A percentile compares a stretch with the other conserved stretches of the same genome.
Evolutionary conservation across 2,329 filamentous ascomycete species (phyloP).

Genomic region (Venturia aucupariae): DNA sequence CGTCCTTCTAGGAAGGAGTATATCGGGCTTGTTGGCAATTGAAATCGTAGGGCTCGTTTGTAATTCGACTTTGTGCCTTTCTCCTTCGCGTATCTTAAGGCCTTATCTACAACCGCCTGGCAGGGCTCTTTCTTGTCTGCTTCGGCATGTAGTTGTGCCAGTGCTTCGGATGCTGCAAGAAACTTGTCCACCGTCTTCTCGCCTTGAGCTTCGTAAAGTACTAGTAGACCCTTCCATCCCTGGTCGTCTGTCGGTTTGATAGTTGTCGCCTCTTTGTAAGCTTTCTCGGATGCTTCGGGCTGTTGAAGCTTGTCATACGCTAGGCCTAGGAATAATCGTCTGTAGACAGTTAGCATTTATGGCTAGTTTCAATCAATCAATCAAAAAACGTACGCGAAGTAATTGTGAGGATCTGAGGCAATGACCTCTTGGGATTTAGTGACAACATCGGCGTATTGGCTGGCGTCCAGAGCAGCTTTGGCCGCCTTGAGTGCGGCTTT

Average conservation of each 20-base stretch:
- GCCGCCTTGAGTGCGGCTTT: conserved; percentile 78
- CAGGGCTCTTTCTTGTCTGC: conserved; percentile 51
- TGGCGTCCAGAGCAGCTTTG: conserved; percentile 64
- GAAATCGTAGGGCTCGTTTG: conserved; percentile 63
- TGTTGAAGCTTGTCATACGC: conserved; percentile 68
- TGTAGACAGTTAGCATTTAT: conserved; percentile 26
- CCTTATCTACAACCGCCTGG: conserved; percentile 65
- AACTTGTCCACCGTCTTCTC: conserved; percentile 62
- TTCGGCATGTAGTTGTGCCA: conserved; percentile 66
- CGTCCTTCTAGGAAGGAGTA: conserved; percentile 78
- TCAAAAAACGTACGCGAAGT: conserved; percentile 58
- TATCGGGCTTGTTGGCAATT: conserved; percentile 70
- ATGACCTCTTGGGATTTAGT: conserved; percentile 61
- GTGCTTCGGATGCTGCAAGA: conserved; percentile 58
- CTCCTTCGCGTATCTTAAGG: conserved; percentile 61
- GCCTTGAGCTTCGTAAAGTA: conserved; percentile 72
- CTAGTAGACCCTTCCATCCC: conserved; percentile 83
- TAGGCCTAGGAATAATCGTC: conserved; percentile 79
- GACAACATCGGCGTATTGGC: conserved; percentile 69
- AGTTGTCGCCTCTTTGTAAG: conserved; percentile 63
- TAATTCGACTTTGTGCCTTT: conserved; percentile 66
- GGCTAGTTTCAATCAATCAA: not conserved
- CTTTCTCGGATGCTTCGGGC: conserved; percentile 62
- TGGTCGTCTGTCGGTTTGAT: conserved; percentile 69
- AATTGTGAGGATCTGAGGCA: conserved; percentile 64